Conservation (phyloP, 169 alveolate genomes). For the Eimeria maxima region DNA sequence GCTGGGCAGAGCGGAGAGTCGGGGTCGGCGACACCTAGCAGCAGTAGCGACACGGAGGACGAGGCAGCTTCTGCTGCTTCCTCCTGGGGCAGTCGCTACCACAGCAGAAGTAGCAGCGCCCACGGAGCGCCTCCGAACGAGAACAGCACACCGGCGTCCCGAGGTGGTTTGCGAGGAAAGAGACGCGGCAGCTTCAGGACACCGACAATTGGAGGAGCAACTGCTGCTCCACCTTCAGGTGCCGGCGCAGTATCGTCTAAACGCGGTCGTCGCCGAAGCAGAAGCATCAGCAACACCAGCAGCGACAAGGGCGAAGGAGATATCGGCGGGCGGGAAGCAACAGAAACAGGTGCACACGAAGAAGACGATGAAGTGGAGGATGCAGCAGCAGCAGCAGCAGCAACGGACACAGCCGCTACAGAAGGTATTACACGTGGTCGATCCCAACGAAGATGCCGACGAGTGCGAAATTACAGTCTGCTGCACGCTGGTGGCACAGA, state of each 20-base stretch:
- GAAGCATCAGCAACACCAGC: conserved; percentile 52
- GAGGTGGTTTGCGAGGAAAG: conserved; percentile 33
- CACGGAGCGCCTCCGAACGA: conserved; percentile 23
- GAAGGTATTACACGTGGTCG: conserved; percentile 46
- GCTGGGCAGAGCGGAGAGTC: conserved; percentile 38
- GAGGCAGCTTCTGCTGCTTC: not conserved
- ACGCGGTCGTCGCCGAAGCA: conserved; percentile 66
- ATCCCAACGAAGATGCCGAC: conserved; percentile 67
- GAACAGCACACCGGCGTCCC: not conserved
- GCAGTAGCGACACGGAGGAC: conserved; percentile 56
- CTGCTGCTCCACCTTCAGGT: not conserved
- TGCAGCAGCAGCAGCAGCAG: conserved; percentile 43
- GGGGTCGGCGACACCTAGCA: conserved; percentile 62
- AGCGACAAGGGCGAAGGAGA: conserved; percentile 72
- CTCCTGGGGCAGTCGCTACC: conserved; percentile 24
- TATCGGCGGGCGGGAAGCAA: conserved; percentile 5
- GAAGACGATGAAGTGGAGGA: conserved; percentile 34
- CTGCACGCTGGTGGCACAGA: conserved; percentile 67
- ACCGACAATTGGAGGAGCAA: conserved; percentile 32
- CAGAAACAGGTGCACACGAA: conserved; percentile 17
- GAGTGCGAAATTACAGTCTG: conserved; percentile 59
- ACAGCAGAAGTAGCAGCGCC: conserved; percentile 53
- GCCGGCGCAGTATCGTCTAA: conserved; percentile 23
- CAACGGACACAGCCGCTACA: not conserved
- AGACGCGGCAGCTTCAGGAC: conserved; percentile 67